Evolutionary conservation across 305 asterid species (phyloP), one percentile per base, ranked within the genome.

Genomic region (Striga hermonthica): DNA sequence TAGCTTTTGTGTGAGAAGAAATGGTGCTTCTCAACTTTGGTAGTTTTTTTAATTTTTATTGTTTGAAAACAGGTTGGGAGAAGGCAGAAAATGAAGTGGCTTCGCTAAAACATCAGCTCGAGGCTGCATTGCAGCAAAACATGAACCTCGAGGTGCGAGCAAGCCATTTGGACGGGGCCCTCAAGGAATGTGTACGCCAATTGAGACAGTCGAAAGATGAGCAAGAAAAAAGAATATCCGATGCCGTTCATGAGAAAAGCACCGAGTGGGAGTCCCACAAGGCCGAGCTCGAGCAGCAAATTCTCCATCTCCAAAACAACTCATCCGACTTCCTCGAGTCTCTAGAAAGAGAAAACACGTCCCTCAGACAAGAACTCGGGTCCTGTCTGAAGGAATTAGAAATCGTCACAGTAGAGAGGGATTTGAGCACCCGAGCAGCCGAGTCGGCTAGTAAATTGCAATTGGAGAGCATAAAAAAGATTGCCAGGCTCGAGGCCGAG

Each of bases 41-140:
- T n/a, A n/a, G n/a, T n/a, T n/a, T n/a, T n/a, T n/a, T n/a, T n/a
- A n/a, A n/a, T n/a, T n/a, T n/a, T n/a, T n/a, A n/a, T n/a, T n/a
- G n/a, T n/a, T n/a, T n/a, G n/a, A n/a, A n/a, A 55, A n/a, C 67
- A 91, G 98, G 98, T 6, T 91, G 98, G 98, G 98, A 91, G 80
- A 85, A 82, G 79, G 95, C 96, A 3, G 96, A 84, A 70, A 88
- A 80, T 56, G 98, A 88, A 81, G 91, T 77, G 62, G 63, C 80
- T 0, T 68, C 37, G 9, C 62, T 86, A 64, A 85, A 88, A 80
- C 90, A 88, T 67, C 91, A 86, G 80, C 86, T 88, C n/a, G 98
- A 91, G 52, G 82, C 71, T 44, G 86, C 90, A 0, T 67, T 83
- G 59, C 93, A 88, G 85, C 96, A 88, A 73, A 88, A 86, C 68